Evolutionary conservation across 352 stramenopile genomes (phyloP).

Genomic region (Phytophthora meadii): DNA sequence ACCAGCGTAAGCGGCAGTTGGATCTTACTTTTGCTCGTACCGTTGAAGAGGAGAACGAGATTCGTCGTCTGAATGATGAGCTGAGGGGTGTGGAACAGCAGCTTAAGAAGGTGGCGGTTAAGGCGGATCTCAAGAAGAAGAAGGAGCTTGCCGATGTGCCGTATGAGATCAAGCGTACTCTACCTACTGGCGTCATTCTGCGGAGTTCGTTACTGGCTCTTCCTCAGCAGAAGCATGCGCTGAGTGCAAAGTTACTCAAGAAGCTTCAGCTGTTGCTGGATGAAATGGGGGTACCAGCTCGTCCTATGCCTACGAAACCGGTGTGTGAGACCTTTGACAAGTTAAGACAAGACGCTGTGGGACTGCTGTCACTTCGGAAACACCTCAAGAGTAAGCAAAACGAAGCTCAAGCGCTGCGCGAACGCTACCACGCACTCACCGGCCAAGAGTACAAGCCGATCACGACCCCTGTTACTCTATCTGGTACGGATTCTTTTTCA

Average conservation of each 20-base stretch:
- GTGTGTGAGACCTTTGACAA: conserved; percentile 70
- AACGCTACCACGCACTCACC: conserved; percentile 65
- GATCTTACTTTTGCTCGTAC: conserved; percentile 71
- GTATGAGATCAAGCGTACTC: conserved; percentile 60
- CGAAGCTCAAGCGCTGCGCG: conserved; percentile 53
- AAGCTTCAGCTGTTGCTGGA: conserved; percentile 75
- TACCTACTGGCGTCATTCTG: conserved; percentile 63
- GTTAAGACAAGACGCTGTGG: conserved; percentile 63
- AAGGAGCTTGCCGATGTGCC: conserved; percentile 72
- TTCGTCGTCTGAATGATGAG: conserved; percentile 63
- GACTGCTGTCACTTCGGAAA: conserved; percentile 65
- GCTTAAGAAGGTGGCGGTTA: conserved; percentile 70
- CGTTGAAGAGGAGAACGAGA: conserved; percentile 70
- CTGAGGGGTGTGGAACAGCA: conserved; percentile 66
- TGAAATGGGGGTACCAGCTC: conserved; percentile 66
- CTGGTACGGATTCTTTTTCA: conserved; percentile 28
- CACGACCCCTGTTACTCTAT: conserved; percentile 43
- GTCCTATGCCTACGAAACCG: conserved; percentile 75
- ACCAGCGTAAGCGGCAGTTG: conserved; percentile 74
- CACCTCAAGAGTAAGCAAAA: conserved; percentile 65
- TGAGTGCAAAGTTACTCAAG: conserved; percentile 72
- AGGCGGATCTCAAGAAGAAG: conserved; percentile 74
- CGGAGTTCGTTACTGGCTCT: conserved; percentile 61
- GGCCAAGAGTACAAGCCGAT: conserved; percentile 59
- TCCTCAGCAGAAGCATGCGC: conserved; percentile 52